Evolutionary conservation across 139 green algal species (phyloP), one percentile per base, ranked within the genome.

Genomic region (Chlamydomonas urium): DNA sequence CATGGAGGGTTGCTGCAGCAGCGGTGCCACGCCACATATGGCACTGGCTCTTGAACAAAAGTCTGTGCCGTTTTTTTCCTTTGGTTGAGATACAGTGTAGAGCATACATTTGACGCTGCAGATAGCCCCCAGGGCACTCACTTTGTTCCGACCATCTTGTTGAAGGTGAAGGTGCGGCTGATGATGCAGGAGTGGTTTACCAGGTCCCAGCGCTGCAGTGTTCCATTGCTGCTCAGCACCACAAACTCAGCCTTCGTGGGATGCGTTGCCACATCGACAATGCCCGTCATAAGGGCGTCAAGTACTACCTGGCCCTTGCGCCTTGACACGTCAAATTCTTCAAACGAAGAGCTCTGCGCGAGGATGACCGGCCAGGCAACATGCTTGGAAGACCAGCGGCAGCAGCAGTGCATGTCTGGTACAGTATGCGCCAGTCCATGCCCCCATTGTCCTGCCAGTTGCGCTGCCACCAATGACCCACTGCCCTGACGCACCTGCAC

Each of bases 191-290:
- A 56, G 74, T 84, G 79, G 8, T 31, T 60, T 0, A 77, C 59
- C 53, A 75, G 66, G 72, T 87, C 79, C 84, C 84, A 90, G 26
- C 80, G 71, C 66, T 83, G 76, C 57, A 88, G 66, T 23, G 47
- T 48, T 1, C 81, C 75, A 36, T 36, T 62, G 32, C n/a, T 42
- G 42, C 69, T 62, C 35, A 80, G 61, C 21, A 80, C 75, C 1
- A 62, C 45, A 74, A 81, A 81, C 75, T 81, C 75, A 29, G 75
- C 56, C 2, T 33, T 36, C 10, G 65, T 77, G 62, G 83, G 83
- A 72, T 88, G 83, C 21, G 79, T 71, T 19, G 73, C 75, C 2
- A 86, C 45, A 60, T 80, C 73, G 10, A 74, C 70, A 14, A 84
- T 67, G 53, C 78, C 74, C 1, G 47, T 60, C 6, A 78, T 37